Evolutionary conservation across 1,284 basidiomycete species (phyloP), one percentile per base, ranked within the genome.

Genomic region (Sphagnurus paluster): DNA sequence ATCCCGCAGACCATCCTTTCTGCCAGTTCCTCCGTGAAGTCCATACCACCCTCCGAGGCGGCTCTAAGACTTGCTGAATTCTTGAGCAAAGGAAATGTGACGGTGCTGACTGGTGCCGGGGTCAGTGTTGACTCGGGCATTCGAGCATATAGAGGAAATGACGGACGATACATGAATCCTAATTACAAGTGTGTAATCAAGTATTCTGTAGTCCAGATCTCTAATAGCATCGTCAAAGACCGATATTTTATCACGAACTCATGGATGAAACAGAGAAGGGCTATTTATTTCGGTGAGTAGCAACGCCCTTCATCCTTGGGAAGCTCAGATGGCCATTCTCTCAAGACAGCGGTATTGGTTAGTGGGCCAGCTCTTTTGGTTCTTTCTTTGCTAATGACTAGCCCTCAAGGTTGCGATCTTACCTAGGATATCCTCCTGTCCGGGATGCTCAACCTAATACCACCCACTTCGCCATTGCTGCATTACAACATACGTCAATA

Each of bases 61-160:
- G 70, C 84, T 21, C 71, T 84, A 16, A 78, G 83, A 44, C 76
- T 94, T 28, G 69, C 80, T 3, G 61, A 70, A 2, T 94, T 94
- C 57, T 66, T 96, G 9, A 64, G 71, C 0, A 68, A 73, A 1
- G 90, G 89, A 30, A 84, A 82, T 64, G 82, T 83, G 23, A 69
- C 85, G 0, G 69, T 94, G 4, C 63, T 98, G 41, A 95, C 92
- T 0, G 93, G 93, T 0, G 93, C 93, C 0, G 93, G 94, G 3
- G 88, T 96, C 48, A 92, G 88, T 61, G 93, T 96, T 16, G 93
- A 97, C 63, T 90, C 86, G 14, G 93, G 93, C 21, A 94, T 97
- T 49, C 75, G 91, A 54, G 92, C 93, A 11, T 94, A 95, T 66
- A 73, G 91, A 52, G 91, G 90, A 3, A 76, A 78, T 50, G 86